Evolutionary conservation across 106 monocot genomes (phyloP).

Genomic region (Dioscorea alata): DNA sequence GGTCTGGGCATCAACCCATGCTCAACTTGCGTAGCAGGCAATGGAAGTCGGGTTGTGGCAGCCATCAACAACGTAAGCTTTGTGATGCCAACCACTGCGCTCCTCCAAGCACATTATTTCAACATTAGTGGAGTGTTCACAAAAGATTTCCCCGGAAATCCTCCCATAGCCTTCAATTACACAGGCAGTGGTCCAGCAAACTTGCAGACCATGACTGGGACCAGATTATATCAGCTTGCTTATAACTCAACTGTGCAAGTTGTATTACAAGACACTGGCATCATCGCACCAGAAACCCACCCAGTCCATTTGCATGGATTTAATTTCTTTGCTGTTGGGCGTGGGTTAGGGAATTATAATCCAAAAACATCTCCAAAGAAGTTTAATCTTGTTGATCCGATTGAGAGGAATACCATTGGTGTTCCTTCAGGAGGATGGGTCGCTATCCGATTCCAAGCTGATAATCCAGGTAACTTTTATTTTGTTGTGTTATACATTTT

Average conservation of each 20-base stretch:
- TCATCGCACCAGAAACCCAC: conserved; percentile 11
- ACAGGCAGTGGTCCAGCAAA: conserved; percentile 20
- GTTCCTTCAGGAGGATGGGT: conserved; percentile 11
- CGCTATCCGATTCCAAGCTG: conserved; percentile 10
- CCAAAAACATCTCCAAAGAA: background rate
- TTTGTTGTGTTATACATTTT: background rate
- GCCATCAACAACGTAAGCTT: conserved; percentile 57
- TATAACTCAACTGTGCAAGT: conserved; percentile 21
- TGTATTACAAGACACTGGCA: conserved; percentile 5
- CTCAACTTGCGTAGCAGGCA: conserved; percentile 11
- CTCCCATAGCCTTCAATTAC: conserved; percentile 27
- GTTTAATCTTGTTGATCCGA: conserved; percentile 16
- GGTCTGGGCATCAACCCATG: conserved; percentile 59
- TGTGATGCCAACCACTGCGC: conserved; percentile 46
- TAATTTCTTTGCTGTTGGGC: conserved; percentile 16
- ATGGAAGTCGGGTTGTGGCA: conserved; percentile 33
- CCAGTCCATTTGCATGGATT: conserved; percentile 13
- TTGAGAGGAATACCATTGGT: conserved; percentile 9
- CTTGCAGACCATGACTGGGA: conserved; percentile 25
- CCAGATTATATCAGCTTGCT: conserved; percentile 14
- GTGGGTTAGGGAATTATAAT: conserved; percentile 15
- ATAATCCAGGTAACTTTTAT: conserved; percentile 12
- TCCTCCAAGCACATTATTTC: conserved; percentile 56
- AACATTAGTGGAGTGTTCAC: conserved; percentile 40
- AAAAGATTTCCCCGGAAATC: conserved; percentile 36